These are phyloP conservation scores for Alternaria sp. DNA, from an alignment of 2,329 filamentous ascomycete species.

Conservation along the genomic window DNA sequence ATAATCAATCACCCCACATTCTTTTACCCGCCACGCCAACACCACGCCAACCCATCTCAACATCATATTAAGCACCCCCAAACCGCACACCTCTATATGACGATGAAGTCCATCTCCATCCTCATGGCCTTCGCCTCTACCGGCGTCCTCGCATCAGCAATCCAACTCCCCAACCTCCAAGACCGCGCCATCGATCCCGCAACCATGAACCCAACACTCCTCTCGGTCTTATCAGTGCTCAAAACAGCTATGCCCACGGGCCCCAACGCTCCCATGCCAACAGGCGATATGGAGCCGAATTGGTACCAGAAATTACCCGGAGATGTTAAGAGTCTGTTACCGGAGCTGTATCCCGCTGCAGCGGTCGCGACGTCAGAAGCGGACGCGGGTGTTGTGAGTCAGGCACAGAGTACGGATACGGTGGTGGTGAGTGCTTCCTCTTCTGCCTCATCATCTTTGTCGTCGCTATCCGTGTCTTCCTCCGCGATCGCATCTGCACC, in stretches of 20 bases:
- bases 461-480: not conserved
- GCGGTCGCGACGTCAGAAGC: not conserved
- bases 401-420: not conserved
- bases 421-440: not conserved
- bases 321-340: constrained; percentile 18
- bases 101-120: constrained; percentile 12
- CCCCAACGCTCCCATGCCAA: constrained; percentile 4
- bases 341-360: constrained; percentile 16
- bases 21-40: not conserved
- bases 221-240: constrained; percentile 23
- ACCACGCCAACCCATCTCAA: not conserved
- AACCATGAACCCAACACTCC: constrained; percentile 19
- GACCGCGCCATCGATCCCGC: constrained; percentile 16
- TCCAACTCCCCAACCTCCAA: not conserved
- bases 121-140: constrained; percentile 1
- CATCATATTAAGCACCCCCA: not conserved
- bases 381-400: not conserved
- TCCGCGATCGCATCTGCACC: not conserved
- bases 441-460: not conserved
- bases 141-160: not conserved
- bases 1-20: not conserved
- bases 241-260: constrained; percentile 19
- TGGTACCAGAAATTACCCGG: constrained; percentile 22
- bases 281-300: constrained; percentile 10
- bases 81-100: not conserved